Base-by-base conservation (phyloP, 148 eudicot genomes). In the Amaranthus palmeri region DNA sequence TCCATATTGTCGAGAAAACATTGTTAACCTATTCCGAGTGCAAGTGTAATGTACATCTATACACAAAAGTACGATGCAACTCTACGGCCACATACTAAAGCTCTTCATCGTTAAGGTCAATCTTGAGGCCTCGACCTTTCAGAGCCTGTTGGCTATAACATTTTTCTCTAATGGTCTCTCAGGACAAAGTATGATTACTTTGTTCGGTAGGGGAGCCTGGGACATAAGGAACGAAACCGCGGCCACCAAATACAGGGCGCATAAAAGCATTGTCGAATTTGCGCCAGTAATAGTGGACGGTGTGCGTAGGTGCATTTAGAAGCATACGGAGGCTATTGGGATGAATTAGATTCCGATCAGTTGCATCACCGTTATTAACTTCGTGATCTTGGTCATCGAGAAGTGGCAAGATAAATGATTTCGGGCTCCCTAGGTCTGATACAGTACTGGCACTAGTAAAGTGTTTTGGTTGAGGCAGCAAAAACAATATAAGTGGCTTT, bases 241-340 rank as follows among this genome's bases (percentile, higher is more conserved):
- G 84, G 13, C 93, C 93, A 56, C 93, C 93, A 78, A 88, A 88
- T 53, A 88, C 82, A 17, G 93, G 93, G 1, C 93, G 84, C 93
- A 88, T 88, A 61, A 86, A 86, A 42, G 86, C 47, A 67, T 88
- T 79, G n/a, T 88, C 90, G 61, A 88, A 88, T 63, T 85, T 86
- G 52, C 93, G 88, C 90, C 93, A 88, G 68, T 81, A 79, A 70
- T 81, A 72, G 70, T 88, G 93, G 44, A 86, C 87, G 0, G 90
- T 86, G 75, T 86, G 87, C 15, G 85, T 80, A 10, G 93, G 93
- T 45, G 90, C 80, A 60, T 85, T 85, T 62, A 86, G 77, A 74
- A 88, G 86, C 78, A 85, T 72, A 15, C 88, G 86, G 4, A 88
- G 74, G 75, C 83, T 81, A 71, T 75, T 54, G 3, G 90, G 90